Evolutionary conservation across 108 stramenopile genomes (phyloP).

Genomic region (Skeletonema potamos): DNA sequence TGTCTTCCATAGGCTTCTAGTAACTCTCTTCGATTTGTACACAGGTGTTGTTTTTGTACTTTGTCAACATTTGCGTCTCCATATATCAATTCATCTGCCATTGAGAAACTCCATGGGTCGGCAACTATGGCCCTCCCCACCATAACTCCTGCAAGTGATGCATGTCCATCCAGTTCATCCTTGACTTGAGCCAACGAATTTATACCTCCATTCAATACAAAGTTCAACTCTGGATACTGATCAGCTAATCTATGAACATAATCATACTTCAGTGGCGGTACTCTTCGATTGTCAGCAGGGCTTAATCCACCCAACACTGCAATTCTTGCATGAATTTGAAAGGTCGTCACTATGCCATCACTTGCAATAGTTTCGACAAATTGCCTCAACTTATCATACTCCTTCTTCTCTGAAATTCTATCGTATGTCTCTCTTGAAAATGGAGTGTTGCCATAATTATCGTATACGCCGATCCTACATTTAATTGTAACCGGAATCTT

Average conservation of each 20-base stretch:
- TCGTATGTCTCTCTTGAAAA: neutral
- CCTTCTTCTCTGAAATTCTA: neutral
- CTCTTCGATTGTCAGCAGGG: conserved; percentile 65
- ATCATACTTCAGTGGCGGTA: conserved; percentile 76
- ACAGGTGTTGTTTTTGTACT: neutral
- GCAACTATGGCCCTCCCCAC: conserved; percentile 63
- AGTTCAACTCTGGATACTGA: conserved; percentile 70
- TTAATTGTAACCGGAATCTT: conserved; percentile 57
- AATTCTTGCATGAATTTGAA: conserved; percentile 72
- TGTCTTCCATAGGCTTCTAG: conserved; percentile 48
- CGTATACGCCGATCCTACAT: conserved; percentile 68
- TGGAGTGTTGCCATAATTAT: conserved; percentile 27
- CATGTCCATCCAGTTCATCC: conserved; percentile 40
- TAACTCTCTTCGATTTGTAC: conserved; percentile 61
- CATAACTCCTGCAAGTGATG: conserved; percentile 60
- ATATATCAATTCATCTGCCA: conserved; percentile 73
- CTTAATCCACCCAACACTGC: conserved; percentile 54
- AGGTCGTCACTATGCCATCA: conserved; percentile 13
- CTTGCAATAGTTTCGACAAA: conserved; percentile 42
- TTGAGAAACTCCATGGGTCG: conserved; percentile 23
- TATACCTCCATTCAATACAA: conserved; percentile 80
- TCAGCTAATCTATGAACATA: conserved; percentile 59
- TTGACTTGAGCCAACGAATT: conserved; percentile 49
- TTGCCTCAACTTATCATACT: conserved; percentile 46
- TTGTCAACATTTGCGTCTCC: conserved; percentile 59